A percentile compares a stretch with the other conserved stretches of the same genome.
These are phyloP conservation scores for Cryphonectria japonica DNA, from an alignment of 2,329 filamentous ascomycete genomes.

Conservation along the genomic window DNA sequence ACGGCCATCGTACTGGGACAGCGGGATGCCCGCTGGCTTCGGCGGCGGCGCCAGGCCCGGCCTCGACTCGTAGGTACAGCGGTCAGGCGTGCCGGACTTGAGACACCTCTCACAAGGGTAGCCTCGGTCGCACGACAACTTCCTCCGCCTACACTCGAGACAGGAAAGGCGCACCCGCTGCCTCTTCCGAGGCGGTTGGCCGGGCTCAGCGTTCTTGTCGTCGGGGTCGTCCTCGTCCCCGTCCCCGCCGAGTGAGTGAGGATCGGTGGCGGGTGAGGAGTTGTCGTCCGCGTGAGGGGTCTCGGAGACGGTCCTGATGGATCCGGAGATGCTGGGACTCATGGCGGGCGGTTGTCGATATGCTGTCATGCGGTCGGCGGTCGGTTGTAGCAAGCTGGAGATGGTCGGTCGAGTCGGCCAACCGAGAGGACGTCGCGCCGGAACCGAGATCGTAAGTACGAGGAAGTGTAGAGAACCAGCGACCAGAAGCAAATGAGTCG, in stretches of 20 bases:
- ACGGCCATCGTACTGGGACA: constrained; percentile 49
- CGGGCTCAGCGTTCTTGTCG: constrained; percentile 34
- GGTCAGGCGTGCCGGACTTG: constrained; percentile 63
- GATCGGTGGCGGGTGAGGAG: constrained; percentile 24
- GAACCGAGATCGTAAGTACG: constrained; percentile 30
- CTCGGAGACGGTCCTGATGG: constrained; percentile 23
- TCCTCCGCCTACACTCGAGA: constrained; percentile 62
- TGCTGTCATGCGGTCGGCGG: not conserved
- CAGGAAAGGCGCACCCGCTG: constrained; percentile 64
- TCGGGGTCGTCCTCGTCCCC: constrained; percentile 35
- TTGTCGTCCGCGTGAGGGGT: constrained; percentile 21
- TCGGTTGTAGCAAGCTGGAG: constrained; percentile 2
- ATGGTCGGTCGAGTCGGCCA: constrained; percentile 23
- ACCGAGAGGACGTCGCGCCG: constrained; percentile 23
- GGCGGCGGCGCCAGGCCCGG: constrained; percentile 42
- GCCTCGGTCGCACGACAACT: constrained; percentile 65
- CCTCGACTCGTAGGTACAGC: constrained; percentile 61
- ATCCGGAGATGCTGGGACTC: constrained; percentile 23
- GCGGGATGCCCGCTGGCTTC: constrained; percentile 55
- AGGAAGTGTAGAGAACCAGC: constrained; percentile 16
- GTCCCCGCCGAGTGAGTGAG: constrained; percentile 27
- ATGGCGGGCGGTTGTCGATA: constrained; percentile 11
- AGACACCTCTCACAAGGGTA: constrained; percentile 65
- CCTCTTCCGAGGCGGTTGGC: constrained; percentile 56
- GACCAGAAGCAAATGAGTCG: constrained; percentile 6